Base-by-base conservation (phyloP, 169 alveolate species). In the Cyclospora cayetanensis region DNA sequence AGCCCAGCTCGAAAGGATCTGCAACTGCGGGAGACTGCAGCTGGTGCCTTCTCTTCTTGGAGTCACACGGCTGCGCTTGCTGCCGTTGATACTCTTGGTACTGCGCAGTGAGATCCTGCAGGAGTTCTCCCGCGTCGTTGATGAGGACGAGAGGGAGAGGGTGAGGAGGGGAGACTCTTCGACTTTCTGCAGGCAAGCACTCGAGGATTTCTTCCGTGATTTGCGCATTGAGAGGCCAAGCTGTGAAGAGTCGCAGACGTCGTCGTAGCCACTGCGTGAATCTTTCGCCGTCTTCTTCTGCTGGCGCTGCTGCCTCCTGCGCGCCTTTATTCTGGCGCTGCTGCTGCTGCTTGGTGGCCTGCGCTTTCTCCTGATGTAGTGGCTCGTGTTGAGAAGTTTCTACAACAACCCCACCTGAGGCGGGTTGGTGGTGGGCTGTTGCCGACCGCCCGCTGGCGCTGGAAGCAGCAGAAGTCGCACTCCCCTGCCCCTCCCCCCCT, bases 331-430 rank as follows among this genome's bases (percentile, higher is more conserved):
- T 63, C 52, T 18, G 68, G 42, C 25, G 86, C 86, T 76, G 70
- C 88, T 77, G 50, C 88, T 42, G 46, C 50, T 43, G 52, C 88
- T 46, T 5, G 42, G 39, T 27, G 25, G 63, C 35, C 72, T 60
- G 72, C 29, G 12, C 35, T 29, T 60, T 22, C 72, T 60, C 35
- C 72, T 60, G 72, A 22, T 60, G 72, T 18, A 20, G 72, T 29
- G 11, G 72, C 72, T 60, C 29, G 35, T 60, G 29, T 22, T 37
- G 46, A 35, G 84, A 74, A 2, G 84, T 11, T 22, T n/a, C 53
- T 18, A 4, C 37, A 22, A 63, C 22, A 41, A n/a, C 22, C 34
- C 18, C 29, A 7, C 31, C 11, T 18, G 31, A 29, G 4, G 53
- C 84, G 9, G 63, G 41, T 4, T 15, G 41, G 29, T 1, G 20